phyloP scores from a whole-genome alignment of 2,329 filamentous ascomycete species.

The Cytospora mali region DNA sequence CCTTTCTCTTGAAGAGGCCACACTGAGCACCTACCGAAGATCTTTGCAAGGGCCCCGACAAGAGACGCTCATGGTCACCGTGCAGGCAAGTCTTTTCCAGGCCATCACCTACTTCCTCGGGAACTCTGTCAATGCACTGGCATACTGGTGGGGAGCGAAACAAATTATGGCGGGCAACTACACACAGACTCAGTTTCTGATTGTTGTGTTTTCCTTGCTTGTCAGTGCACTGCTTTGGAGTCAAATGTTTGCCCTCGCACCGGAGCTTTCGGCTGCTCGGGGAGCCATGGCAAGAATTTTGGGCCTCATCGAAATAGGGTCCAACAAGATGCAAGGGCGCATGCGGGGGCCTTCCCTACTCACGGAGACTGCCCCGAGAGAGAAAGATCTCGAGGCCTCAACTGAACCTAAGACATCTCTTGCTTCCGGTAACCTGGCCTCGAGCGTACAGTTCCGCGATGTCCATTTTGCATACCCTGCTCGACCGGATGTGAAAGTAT shows the following conservation, averaged over 20 bases:
- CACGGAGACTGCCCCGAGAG: not conserved
- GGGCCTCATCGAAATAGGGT: conserved; percentile 31
- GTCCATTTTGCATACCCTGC: conserved; percentile 65
- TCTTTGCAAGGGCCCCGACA: conserved; percentile 54
- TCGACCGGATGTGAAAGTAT: conserved; percentile 55
- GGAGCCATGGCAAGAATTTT: conserved; percentile 49
- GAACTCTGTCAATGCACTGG: conserved; percentile 45
- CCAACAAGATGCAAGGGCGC: conserved; percentile 18
- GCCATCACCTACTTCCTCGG: conserved; percentile 27
- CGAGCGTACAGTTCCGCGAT: conserved; percentile 52
- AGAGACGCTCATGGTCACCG: conserved; percentile 43
- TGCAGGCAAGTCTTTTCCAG: conserved; percentile 25
- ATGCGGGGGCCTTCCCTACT: not conserved
- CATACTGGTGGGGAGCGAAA: conserved; percentile 64
- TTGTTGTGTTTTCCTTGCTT: conserved; percentile 54
- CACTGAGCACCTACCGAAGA: conserved; percentile 55
- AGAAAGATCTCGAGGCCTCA: conserved; percentile 35
- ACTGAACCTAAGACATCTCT: conserved; percentile 30
- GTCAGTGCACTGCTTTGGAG: conserved; percentile 59
- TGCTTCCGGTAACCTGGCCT: not conserved
- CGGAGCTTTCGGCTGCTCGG: conserved; percentile 56
- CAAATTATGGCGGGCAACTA: conserved; percentile 58
- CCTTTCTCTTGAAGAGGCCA: conserved; percentile 55
- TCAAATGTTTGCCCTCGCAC: conserved; percentile 60
- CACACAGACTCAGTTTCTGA: conserved; percentile 57